These are phyloP conservation scores for Saraca asoca DNA, from an alignment of 331 rosid species.

Conservation along the genomic window DNA sequence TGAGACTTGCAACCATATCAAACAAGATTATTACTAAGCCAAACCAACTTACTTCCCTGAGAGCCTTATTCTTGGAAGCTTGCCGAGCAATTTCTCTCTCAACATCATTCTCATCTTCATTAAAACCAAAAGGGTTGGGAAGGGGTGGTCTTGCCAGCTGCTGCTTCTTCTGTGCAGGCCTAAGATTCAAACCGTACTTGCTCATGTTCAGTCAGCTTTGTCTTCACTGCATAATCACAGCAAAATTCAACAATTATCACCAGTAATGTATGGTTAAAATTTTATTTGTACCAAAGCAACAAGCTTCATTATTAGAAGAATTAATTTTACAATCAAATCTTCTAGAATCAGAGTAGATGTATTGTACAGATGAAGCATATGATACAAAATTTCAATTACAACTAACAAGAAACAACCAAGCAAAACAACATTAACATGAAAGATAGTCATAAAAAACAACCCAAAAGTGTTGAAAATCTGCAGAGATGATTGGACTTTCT, in stretches of 20 bases:
- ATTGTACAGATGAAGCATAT: too few species aligned
- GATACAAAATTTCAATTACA: too few species aligned
- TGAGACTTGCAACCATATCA: too few species aligned
- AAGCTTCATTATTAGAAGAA: background rate
- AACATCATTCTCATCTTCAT: slow-evolving; percentile 61
- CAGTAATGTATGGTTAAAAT: slow-evolving; percentile 12
- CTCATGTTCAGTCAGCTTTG: slow-evolving; percentile 52
- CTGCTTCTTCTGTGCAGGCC: slow-evolving; percentile 63
- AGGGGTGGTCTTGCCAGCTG: slow-evolving; percentile 53
- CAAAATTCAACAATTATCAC: background rate
- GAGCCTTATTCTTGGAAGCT: slow-evolving; percentile 78
- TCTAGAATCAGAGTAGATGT: too few species aligned
- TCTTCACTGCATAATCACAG: slow-evolving; percentile 17
- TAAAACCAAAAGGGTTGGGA: slow-evolving; percentile 64
- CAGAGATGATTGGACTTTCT: too few species aligned
- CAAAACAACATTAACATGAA: too few species aligned
- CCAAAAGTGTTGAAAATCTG: too few species aligned
- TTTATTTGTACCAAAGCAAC: background rate
- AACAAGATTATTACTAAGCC: slow-evolving; percentile 6
- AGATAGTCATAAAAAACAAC: too few species aligned
- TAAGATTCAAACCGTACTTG: slow-evolving; percentile 83
- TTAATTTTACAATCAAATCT: background rate
- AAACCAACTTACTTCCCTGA: slow-evolving; percentile 61
- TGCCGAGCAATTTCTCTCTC: slow-evolving; percentile 85
- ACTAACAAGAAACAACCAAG: too few species aligned